phyloP scores from a whole-genome alignment of 805 yeast genomes.

The Yarrowia sp. region DNA sequence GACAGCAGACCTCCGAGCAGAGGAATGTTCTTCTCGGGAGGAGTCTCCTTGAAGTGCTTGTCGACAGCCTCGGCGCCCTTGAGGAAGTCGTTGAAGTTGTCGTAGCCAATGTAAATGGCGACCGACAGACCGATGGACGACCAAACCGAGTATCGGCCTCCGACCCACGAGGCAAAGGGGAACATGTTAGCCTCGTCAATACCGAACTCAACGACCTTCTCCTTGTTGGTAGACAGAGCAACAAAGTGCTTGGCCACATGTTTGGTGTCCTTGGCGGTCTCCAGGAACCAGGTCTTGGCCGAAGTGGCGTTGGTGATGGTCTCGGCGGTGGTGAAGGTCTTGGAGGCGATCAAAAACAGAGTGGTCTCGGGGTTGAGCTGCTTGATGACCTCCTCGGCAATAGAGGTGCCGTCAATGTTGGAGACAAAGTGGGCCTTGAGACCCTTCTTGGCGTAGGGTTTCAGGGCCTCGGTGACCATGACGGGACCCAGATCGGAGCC shows the following conservation, averaged over 20 bases:
- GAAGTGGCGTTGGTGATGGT: conserved; percentile 94
- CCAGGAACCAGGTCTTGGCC: conserved; percentile 93
- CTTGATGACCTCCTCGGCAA: conserved; percentile 80
- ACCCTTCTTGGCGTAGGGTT: conserved; percentile 72
- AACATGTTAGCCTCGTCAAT: conserved; percentile 98
- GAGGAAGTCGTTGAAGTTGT: conserved; percentile 85
- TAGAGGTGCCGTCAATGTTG: conserved; percentile 97
- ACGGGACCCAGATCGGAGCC: conserved; percentile 99
- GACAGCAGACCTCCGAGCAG: conserved; percentile 87
- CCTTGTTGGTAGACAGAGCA: conserved; percentile 91
- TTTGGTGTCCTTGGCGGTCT: conserved; percentile 58
- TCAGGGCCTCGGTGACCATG: conserved; percentile 98
- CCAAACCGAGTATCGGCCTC: conserved; percentile 99
- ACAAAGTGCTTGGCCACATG: conserved; percentile 96
- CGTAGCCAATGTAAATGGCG: conserved; percentile 92
- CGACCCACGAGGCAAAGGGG: conserved; percentile 98
- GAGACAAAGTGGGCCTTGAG: conserved; percentile 89
- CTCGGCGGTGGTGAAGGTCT: conserved; percentile 99
- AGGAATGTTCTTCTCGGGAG: conserved; percentile 89
- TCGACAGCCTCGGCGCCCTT: conserved; percentile 98
- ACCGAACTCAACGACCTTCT: conserved; percentile 90
- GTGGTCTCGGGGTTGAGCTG: conserved; percentile 84
- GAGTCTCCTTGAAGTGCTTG: conserved; percentile 79
- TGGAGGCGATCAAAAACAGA: conserved; percentile 79
- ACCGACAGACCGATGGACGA: conserved; percentile 96